A percentile compares a stretch with the other conserved stretches of the same genome.
Conservation (phyloP, 140 eudicot genomes). For the Senecio squalidus region DNA sequence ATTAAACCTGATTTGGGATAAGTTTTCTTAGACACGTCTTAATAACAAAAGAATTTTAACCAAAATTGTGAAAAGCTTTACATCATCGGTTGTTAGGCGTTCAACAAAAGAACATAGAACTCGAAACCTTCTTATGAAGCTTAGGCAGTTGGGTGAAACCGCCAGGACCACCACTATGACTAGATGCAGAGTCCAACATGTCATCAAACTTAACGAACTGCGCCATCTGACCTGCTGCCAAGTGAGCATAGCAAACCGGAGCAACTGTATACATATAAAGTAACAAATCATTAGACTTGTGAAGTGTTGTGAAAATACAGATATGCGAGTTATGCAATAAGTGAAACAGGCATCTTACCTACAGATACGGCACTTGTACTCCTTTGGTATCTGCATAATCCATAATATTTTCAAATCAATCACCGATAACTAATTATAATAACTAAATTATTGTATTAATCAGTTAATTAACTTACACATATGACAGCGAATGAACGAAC, state of each 20-base stretch:
- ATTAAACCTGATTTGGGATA: too few species aligned
- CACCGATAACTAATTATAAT: neutral
- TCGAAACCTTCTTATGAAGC: slow-evolving; percentile 20
- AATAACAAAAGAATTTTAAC: too few species aligned
- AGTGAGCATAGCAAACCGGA: slow-evolving; percentile 79
- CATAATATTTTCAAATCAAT: neutral
- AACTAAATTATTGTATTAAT: neutral
- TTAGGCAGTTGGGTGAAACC: slow-evolving; percentile 24
- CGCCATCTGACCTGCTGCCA: slow-evolving; percentile 75
- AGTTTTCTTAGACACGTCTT: too few species aligned
- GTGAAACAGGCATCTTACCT: slow-evolving; percentile 37
- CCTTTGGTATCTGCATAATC: slow-evolving; percentile 68
- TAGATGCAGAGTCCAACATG: slow-evolving; percentile 43
- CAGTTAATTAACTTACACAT: slow-evolving; percentile 52
- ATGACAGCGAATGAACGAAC: slow-evolving; percentile 56
- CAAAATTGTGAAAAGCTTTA: too few species aligned
- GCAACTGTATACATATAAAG: slow-evolving; percentile 44
- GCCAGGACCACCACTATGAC: slow-evolving; percentile 39
- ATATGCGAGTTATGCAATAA: neutral
- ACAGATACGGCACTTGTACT: slow-evolving; percentile 82
- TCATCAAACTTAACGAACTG: slow-evolving; percentile 74
- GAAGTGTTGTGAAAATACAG: neutral
- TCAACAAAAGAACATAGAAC: slow-evolving; percentile 34
- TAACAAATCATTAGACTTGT: neutral
- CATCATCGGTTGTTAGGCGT: neutral